These are phyloP conservation scores for Hsuehochloa calcarea DNA, from an alignment of 176 grass and related monocot species.

Conservation along the genomic window DNA sequence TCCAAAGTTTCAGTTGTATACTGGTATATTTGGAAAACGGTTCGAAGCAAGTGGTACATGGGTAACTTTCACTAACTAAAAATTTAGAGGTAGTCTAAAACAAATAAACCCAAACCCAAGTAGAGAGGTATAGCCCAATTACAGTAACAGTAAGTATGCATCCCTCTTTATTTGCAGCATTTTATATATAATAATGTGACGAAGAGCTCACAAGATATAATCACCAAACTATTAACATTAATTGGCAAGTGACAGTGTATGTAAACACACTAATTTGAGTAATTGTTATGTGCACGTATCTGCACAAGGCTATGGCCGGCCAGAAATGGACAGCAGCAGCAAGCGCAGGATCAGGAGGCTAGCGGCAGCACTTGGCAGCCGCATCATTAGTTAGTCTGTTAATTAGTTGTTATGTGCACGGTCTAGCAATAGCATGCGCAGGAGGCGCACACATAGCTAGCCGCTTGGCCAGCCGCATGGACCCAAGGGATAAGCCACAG, in stretches of 20 bases:
- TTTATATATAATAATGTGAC: conserved; percentile 7
- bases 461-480: no score
- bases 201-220: neutral
- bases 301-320: no score
- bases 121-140: neutral
- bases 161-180: neutral
- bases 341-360: no score
- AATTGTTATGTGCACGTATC: no score
- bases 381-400: no score
- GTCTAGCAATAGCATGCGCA: no score
- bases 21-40: neutral
- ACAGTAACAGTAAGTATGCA: neutral
- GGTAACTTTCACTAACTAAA: conserved; percentile 4
- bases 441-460: no score
- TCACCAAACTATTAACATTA: neutral
- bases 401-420: no score
- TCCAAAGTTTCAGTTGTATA: neutral
- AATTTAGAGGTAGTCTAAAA: neutral
- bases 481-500: no score
- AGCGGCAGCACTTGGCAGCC: no score
- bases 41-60: neutral
- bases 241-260: neutral
- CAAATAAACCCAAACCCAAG: neutral
- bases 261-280: neutral
- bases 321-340: no score